Conservation (phyloP, 192 early-diverging fungal species). For the Phycomyces blakesleeanus region DNA sequence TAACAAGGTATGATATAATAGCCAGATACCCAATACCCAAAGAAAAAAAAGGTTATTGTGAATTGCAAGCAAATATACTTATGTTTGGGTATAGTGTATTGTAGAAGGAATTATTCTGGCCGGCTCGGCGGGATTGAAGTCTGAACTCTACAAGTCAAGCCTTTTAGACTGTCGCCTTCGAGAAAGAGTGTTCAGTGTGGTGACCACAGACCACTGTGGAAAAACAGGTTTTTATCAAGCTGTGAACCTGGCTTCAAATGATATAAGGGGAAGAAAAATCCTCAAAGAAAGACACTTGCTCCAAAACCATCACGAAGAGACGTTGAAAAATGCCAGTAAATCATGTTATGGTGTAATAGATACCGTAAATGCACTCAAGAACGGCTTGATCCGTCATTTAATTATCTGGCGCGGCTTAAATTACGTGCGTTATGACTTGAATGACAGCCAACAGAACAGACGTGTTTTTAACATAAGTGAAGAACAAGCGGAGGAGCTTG, state of each 20-base stretch:
- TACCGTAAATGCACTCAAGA: constrained; percentile 89
- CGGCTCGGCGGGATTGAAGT: constrained; percentile 98
- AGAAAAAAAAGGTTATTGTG: too few species aligned
- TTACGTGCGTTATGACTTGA: constrained; percentile 68
- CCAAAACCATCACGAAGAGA: constrained; percentile 94
- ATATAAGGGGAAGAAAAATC: constrained; percentile 93
- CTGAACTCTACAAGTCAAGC: constrained; percentile 89
- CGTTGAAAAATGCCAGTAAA: constrained; percentile 92
- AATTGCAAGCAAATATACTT: too few species aligned
- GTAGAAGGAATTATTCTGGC: constrained; percentile 88
- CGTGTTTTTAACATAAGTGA: constrained; percentile 72
- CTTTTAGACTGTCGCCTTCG: constrained; percentile 89
- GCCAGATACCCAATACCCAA: neutral
- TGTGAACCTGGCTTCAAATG: constrained; percentile 85
- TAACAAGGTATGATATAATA: constrained; percentile 56
- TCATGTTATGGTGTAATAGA: constrained; percentile 93
- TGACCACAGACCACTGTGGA: constrained; percentile 96
- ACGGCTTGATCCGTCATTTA: constrained; percentile 94
- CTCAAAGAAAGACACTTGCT: constrained; percentile 96
- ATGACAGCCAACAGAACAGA: constrained; percentile 64
- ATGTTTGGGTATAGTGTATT: constrained; percentile 47
- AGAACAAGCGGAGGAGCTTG: constrained; percentile 78
- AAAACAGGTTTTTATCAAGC: constrained; percentile 99
- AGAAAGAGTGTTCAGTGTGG: constrained; percentile 84
- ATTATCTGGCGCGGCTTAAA: constrained; percentile 96